Conservation (phyloP, 352 stramenopile genomes). For the Phytopythium litorale region DNA sequence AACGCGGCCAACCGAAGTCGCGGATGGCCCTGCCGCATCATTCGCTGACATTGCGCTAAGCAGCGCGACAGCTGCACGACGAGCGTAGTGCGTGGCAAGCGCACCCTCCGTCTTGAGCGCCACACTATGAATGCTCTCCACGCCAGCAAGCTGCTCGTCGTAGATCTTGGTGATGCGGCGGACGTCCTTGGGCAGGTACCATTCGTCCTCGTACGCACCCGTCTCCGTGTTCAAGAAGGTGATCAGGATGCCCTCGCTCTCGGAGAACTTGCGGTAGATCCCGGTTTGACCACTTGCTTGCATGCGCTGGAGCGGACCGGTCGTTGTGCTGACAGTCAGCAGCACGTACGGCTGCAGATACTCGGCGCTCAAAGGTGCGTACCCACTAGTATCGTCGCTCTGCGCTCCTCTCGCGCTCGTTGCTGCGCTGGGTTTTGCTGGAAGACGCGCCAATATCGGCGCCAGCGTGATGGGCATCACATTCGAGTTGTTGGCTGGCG, state of each 20-base stretch:
- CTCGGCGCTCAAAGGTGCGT: conserved; percentile 58
- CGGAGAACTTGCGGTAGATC: conserved; percentile 51
- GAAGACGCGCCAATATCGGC: conserved; percentile 57
- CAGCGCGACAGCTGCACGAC: conserved; percentile 44
- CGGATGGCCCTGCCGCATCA: not conserved
- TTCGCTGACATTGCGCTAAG: conserved; percentile 13
- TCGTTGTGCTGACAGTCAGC: conserved; percentile 70
- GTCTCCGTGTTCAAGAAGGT: conserved; percentile 86
- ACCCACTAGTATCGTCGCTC: conserved; percentile 32
- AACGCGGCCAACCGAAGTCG: conserved; percentile 15
- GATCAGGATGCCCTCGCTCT: conserved; percentile 65
- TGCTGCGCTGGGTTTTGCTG: conserved; percentile 17
- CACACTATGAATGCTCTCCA: conserved; percentile 73
- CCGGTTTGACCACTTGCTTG: conserved; percentile 63
- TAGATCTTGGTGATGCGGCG: conserved; percentile 79
- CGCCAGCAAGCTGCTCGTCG: conserved; percentile 60
- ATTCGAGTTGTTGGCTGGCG: conserved; percentile 36
- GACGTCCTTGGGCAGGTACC: conserved; percentile 66
- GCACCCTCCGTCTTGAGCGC: conserved; percentile 76
- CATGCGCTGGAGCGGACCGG: conserved; percentile 66
- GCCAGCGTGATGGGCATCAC: conserved; percentile 78
- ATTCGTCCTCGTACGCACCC: conserved; percentile 83
- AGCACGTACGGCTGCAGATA: conserved; percentile 75
- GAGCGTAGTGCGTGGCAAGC: conserved; percentile 79
- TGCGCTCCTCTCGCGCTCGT: conserved; percentile 6